Percentiles rank a stretch among this genome's conserved stretches.
These are phyloP conservation scores for Acmispon strigosus DNA, from an alignment of 306 rosid genomes.

Conservation along the genomic window DNA sequence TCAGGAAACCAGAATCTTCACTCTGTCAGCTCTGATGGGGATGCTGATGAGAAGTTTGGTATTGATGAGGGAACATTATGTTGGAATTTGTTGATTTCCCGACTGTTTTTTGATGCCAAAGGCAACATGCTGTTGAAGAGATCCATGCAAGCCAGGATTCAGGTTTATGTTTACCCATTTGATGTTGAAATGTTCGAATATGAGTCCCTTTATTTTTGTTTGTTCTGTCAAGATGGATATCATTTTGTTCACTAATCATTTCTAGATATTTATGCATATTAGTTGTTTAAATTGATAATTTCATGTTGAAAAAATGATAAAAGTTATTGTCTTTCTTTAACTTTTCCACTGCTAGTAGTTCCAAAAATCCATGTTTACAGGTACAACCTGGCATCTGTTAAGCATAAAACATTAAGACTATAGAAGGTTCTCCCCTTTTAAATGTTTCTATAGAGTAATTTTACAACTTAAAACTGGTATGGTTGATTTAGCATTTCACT, in stretches of 20 bases:
- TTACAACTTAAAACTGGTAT: not conserved
- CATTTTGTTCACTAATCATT: not conserved
- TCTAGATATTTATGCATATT: not conserved
- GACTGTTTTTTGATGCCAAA: slow-evolving; percentile 83
- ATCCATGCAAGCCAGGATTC: slow-evolving; percentile 61
- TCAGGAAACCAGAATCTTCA: slow-evolving; percentile 42
- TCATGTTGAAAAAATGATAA: not conserved
- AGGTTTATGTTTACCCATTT: slow-evolving; percentile 43
- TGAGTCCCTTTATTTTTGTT: not conserved
- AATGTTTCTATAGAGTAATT: not conserved
- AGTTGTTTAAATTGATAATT: slow-evolving; percentile 5
- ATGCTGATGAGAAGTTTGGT: slow-evolving; percentile 50
- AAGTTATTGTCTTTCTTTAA: not conserved
- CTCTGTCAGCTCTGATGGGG: slow-evolving; percentile 36
- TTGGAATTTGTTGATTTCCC: slow-evolving; percentile 77
- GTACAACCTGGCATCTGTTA: not conserved
- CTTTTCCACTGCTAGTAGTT: not conserved
- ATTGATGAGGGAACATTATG: slow-evolving; percentile 79
- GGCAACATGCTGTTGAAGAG: slow-evolving; percentile 47
- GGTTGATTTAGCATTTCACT: not conserved
- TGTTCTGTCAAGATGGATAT: not conserved
- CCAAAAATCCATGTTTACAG: not conserved
- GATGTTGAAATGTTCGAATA: not conserved
- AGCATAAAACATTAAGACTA: not conserved
- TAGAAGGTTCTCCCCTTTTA: not conserved